Evolutionary conservation across 1,284 basidiomycete genomes (phyloP).

Genomic region (Ceratobasidium sp.): DNA sequence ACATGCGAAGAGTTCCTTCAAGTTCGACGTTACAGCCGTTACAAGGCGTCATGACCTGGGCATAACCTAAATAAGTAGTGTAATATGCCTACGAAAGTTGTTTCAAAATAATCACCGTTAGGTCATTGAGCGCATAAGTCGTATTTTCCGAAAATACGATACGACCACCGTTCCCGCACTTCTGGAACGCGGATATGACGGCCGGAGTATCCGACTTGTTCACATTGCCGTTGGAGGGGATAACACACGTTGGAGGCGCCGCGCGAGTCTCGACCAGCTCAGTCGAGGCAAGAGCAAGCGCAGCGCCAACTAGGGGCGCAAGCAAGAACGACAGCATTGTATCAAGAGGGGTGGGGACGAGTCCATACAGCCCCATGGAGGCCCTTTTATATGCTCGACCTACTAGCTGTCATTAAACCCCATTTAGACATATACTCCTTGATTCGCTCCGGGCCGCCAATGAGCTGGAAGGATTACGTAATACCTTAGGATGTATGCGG

Average conservation of each 20-base stretch:
- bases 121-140: constrained; percentile 43
- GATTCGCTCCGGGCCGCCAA: too few species aligned
- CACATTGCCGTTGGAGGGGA: constrained; percentile 39
- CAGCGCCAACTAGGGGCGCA: constrained; percentile 8
- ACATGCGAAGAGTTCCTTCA: constrained; percentile 43
- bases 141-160: constrained; percentile 44
- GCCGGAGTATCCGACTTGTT: constrained; percentile 45
- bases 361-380: too few species aligned
- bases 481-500: too few species aligned
- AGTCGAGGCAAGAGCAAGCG: constrained; percentile 9
- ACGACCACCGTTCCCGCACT: constrained; percentile 44
- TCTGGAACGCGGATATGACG: constrained; percentile 41
- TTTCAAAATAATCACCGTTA: constrained; percentile 12
- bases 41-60: constrained; percentile 40
- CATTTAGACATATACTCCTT: too few species aligned
- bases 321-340: constrained; percentile 20
- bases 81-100: too few species aligned
- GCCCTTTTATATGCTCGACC: too few species aligned
- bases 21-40: constrained; percentile 39
- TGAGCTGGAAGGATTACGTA: too few species aligned
- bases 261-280: constrained; percentile 4
- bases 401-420: too few species aligned
- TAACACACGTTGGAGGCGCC: constrained; percentile 33
- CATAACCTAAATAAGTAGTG: too few species aligned
- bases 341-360: background rate